These are phyloP conservation scores for Russula compacta DNA, from an alignment of 768 basidiomycete genomes.

Conservation along the genomic window DNA sequence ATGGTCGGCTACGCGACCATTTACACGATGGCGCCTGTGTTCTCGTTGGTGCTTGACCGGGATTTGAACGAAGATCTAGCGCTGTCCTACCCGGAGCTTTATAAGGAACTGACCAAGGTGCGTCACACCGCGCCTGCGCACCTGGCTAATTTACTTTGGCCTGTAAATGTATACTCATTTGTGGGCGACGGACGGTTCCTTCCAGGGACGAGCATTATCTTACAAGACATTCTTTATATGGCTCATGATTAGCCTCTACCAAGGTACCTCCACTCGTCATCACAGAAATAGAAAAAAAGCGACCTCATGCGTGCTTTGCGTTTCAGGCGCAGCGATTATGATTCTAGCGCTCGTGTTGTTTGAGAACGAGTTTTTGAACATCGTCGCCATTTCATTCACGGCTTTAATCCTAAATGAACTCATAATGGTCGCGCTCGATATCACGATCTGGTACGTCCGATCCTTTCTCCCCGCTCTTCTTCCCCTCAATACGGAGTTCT, in stretches of 20 bases:
- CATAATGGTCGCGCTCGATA: constrained; percentile 97
- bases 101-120: constrained; percentile 96
- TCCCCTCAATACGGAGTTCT: neutral
- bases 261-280: constrained; percentile 44
- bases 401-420: constrained; percentile 93
- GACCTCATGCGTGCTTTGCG: neutral
- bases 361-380: constrained; percentile 95
- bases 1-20: constrained; percentile 95
- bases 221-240: constrained; percentile 99
- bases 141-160: neutral
- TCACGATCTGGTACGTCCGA: constrained; percentile 75
- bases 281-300: neutral
- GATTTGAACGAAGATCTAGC: constrained; percentile 96
- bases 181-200: neutral
- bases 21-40: constrained; percentile 98
- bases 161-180: neutral
- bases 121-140: constrained; percentile 9
- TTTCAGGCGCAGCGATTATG: constrained; percentile 91
- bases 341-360: constrained; percentile 93
- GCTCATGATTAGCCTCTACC: constrained; percentile 96
- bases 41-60: constrained; percentile 90
- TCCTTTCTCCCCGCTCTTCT: neutral
- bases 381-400: constrained; percentile 97
- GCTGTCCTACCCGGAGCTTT: constrained; percentile 91
- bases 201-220: constrained; percentile 85